Evolutionary conservation across 768 basidiomycete species (phyloP).

Genomic region (Ramaria rubella): DNA sequence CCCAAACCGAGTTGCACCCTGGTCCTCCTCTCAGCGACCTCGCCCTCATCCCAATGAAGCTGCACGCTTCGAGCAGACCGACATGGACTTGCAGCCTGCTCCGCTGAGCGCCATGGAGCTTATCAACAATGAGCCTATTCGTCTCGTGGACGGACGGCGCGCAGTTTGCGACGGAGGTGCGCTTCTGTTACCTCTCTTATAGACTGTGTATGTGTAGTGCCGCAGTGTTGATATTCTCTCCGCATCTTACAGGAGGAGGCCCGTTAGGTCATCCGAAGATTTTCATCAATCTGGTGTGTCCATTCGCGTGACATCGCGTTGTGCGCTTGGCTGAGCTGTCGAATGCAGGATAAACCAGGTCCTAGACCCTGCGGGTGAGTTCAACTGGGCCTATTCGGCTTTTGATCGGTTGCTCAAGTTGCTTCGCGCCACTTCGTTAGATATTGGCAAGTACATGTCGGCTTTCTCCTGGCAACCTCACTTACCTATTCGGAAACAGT

Average conservation of each 20-base stretch:
- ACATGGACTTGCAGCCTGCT: conserved; percentile 80
- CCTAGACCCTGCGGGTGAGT: conserved; percentile 86
- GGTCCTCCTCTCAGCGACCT: conserved; percentile 77
- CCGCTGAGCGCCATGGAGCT: conserved; percentile 90
- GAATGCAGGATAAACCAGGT: conserved; percentile 75
- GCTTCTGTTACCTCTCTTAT: conserved; percentile 25
- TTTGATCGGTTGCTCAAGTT: too few species aligned
- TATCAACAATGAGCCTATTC: conserved; percentile 78
- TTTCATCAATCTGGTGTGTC: conserved; percentile 85
- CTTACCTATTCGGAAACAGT: conserved; percentile 34
- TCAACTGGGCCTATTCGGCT: too few species aligned
- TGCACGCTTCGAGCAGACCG: conserved; percentile 91
- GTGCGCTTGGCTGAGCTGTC: conserved; percentile 3
- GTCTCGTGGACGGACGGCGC: conserved; percentile 73
- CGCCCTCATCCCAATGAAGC: conserved; percentile 53
- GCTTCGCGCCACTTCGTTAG: too few species aligned
- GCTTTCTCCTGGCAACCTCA: neutral
- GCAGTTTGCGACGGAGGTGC: conserved; percentile 94
- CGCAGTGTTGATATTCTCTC: conserved; percentile 6
- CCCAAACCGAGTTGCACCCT: conserved; percentile 75
- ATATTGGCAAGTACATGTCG: conserved; percentile 29
- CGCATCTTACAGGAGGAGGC: conserved; percentile 64
- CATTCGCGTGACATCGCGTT: neutral
- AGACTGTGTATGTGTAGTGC: conserved; percentile 3
- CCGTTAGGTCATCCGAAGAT: conserved; percentile 96